phyloP scores from a whole-genome alignment of 495 filamentous ascomycete genomes.

The Neurospora sp. region DNA sequence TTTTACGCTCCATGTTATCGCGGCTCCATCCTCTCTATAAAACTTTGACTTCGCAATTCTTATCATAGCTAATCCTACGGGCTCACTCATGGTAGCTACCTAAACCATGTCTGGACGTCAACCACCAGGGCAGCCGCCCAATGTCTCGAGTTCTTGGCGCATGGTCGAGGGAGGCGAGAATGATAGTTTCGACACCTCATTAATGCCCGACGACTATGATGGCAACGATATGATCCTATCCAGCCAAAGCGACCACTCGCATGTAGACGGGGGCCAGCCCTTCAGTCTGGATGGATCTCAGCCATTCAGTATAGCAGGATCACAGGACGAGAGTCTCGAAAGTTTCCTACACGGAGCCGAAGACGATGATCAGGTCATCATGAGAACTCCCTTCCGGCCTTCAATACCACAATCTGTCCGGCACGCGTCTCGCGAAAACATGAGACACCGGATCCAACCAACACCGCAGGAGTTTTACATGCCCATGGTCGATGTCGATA shows the following conservation, averaged over 20 bases:
- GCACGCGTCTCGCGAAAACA: constrained; percentile 19
- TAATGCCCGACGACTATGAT: constrained; percentile 29
- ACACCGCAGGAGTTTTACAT: constrained; percentile 26
- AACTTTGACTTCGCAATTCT: background rate
- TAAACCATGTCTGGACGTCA: background rate
- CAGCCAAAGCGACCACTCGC: constrained; percentile 28
- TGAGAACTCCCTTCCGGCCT: constrained; percentile 34
- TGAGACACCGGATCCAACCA: constrained; percentile 25
- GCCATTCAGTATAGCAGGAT: constrained; percentile 25
- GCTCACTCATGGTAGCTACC: background rate
- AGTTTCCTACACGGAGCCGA: constrained; percentile 32
- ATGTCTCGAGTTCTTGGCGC: constrained; percentile 38
- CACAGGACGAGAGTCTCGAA: constrained; percentile 37
- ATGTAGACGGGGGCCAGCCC: constrained; percentile 24
- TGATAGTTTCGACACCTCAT: constrained; percentile 39
- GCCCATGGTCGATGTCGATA: constrained; percentile 28
- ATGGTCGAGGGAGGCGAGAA: constrained; percentile 41
- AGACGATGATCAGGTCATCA: constrained; percentile 32
- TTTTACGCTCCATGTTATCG: background rate
- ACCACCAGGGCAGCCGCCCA: background rate
- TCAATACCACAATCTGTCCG: constrained; percentile 29
- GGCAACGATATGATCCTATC: constrained; percentile 27
- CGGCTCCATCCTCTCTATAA: background rate
- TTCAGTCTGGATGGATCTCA: constrained; percentile 21
- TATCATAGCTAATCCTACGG: background rate